Base-by-base conservation (phyloP, 805 yeast genomes). In the Yamadazyma olivae region DNA sequence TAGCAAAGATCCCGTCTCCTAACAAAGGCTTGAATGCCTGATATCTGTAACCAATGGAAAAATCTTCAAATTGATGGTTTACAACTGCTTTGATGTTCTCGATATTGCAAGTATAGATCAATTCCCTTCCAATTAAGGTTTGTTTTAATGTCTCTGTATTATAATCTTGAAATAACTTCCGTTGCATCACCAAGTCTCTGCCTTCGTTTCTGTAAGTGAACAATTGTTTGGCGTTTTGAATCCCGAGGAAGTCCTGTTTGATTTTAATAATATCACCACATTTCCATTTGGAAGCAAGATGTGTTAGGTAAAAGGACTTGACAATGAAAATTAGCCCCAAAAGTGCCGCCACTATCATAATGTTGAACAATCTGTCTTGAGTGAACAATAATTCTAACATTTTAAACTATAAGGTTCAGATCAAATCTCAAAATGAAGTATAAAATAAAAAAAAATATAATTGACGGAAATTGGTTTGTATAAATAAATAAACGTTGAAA, bases 1-100 rank as follows among this genome's bases (percentile, higher is more conserved):
- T 56, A 19, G 68, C 61, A 47, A 64, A 64, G 17, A 64, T 59
- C 9, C 68, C 68, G 38, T 59, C 64, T 0, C 68, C 70, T 27
- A 64, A 45, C 14, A 62, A 46, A 17, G 66, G 65, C 25, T 45
- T 39, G 40, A 60, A 54, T 17, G 50, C 57, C 9, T 49, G 41
- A 33, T 56, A 58, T 30, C 68, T 51, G 9, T 50, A 32, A 5
- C 68, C 70, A 13, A 62, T 50, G 18, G 48, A 50, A 43, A 61
- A 63, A 36, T 61, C 67, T 30, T 59, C 55, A 44, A 61, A 57
- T 34, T 63, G 68, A 20, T 59, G 56, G 18, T 60, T 60, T 25
- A 62, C 53, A 13, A 62, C 32, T 1, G 67, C 66, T 41, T 63
- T 63, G 29, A 61, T 53, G 32, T 61, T 62, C 36, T 59, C 67